phyloP scores from a whole-genome alignment of 257 asterid genomes.

The Cordia subcordata region DNA sequence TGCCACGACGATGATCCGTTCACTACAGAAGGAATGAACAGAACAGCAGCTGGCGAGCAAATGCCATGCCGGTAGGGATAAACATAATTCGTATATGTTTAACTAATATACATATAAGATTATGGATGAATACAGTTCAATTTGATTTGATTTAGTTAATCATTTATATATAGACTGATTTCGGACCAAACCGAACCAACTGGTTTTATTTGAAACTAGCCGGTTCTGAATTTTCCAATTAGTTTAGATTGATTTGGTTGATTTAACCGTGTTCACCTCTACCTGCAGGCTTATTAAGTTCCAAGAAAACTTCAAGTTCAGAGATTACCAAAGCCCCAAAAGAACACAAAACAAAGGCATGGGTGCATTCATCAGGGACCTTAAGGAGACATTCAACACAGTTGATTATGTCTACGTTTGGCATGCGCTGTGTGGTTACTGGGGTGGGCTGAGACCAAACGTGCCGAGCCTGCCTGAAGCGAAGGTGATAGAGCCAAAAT shows the following conservation, averaged over 20 bases:
- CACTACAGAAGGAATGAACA: slow-evolving; percentile 64
- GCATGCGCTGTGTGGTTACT: slow-evolving; percentile 96
- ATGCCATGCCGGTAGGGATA: no score
- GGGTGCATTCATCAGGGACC: slow-evolving; percentile 73
- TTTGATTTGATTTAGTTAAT: no score
- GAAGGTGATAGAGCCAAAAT: slow-evolving; percentile 49
- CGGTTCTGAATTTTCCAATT: no score
- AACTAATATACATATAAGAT: no score
- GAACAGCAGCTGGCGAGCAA: slow-evolving; percentile 93
- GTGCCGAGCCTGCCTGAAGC: slow-evolving; percentile 56
- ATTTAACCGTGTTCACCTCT: no score
- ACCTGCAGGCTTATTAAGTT: slow-evolving; percentile 64
- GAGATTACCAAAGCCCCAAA: slow-evolving; percentile 60
- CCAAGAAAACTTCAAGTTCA: slow-evolving; percentile 72
- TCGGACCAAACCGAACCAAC: no score
- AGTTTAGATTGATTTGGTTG: no score
- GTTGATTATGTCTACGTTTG: slow-evolving; percentile 87
- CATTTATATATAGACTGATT: no score
- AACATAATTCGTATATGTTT: no score
- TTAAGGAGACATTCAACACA: slow-evolving; percentile 48
- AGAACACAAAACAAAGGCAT: slow-evolving; percentile 45
- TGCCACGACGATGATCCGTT: slow-evolving; percentile 88
- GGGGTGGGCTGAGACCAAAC: slow-evolving; percentile 88
- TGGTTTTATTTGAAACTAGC: no score
- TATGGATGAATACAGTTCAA: no score